A percentile compares a stretch with the other conserved stretches of the same genome.
Conservation (phyloP, 305 asterid genomes). For the Fraxinus ornus region DNA sequence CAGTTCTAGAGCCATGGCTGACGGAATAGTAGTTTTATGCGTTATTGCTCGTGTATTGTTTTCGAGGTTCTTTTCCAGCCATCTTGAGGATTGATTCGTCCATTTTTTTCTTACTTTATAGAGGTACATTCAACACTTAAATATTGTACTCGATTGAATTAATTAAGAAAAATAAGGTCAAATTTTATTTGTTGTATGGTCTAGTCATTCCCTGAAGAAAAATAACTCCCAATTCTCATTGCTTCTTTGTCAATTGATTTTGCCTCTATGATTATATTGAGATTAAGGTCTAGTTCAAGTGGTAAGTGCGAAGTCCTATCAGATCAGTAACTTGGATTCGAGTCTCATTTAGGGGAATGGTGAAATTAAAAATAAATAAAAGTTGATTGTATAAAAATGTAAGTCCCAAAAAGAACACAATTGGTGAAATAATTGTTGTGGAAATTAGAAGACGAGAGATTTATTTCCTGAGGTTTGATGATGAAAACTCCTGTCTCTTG, state of each 20-base stretch:
- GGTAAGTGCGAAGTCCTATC: background rate
- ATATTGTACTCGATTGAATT: background rate
- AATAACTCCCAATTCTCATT: slow-evolving; percentile 27
- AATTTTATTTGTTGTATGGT: background rate
- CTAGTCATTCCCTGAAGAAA: slow-evolving; percentile 15
- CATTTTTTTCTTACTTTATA: slow-evolving; percentile 22
- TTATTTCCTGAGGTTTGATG: too few relatives aligned
- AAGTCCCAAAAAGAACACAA: too few relatives aligned
- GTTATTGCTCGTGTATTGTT: background rate
- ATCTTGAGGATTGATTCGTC: slow-evolving; percentile 10
- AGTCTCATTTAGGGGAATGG: too few relatives aligned
- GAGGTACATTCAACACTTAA: background rate
- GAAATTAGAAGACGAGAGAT: too few relatives aligned
- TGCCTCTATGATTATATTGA: background rate
- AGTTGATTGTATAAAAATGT: too few relatives aligned
- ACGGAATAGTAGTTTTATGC: slow-evolving; percentile 37
- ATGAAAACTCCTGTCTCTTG: background rate
- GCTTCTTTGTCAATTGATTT: slow-evolving; percentile 28
- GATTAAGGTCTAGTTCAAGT: background rate
- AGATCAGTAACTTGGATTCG: background rate
- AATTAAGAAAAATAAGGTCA: background rate
- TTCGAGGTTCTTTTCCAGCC: slow-evolving; percentile 20
- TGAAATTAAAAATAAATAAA: too few relatives aligned
- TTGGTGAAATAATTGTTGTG: too few relatives aligned
- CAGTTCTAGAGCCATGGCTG: slow-evolving; percentile 75